Base-by-base conservation (phyloP, 176 grass and related monocot species). In the Oryza nivara region DNA sequence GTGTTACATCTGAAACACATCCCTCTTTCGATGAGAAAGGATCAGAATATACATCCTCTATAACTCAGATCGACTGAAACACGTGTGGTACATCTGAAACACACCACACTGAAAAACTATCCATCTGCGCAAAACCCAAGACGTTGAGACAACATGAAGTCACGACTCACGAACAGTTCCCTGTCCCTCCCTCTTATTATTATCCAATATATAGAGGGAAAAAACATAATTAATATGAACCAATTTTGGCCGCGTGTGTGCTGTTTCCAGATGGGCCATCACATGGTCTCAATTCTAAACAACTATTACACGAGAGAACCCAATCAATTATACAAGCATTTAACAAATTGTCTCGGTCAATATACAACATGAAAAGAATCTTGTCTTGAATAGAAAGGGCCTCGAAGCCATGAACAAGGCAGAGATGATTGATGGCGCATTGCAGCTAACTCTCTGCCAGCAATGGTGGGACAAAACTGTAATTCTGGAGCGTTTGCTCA, bases 401-500 rank as follows among this genome's bases (percentile, higher is more conserved):
- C 41, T 41, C 60, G 9, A 48, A 70, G 6, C 51, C 16, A 32
- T 32, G 30, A 45, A 2, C 1, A 10, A 40, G 32, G 12, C 56
- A 47, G 28, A 23, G n/a, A 7, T 3, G 41, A 76, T 40, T 14
- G 12, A 4, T 14, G 66, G 10, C 40, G 40, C 26, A 17, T 28
- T 14, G 45, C 48, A 43, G 32, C 81, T 95, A 90, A 70, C 11
- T 3, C 32, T 92, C 77, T 60, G 77, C 35, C n/a, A 89, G 22
- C 91, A 89, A 78, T 43, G 96, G 91, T 17, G 93, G 93, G 48
- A 95, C 36, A 40, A 98, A 98, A 65, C 82, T 95, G 73, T 77
- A 52, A 68, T 90, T 80, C 32, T 87, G 83, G 4, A 98, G 93
- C 15, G 96, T 85, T 72, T 95, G 93, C 54, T 98, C 96, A 46